Evolutionary conservation across 2,329 filamentous ascomycete genomes (phyloP).

Genomic region (Nothomitra cinnamomea): DNA sequence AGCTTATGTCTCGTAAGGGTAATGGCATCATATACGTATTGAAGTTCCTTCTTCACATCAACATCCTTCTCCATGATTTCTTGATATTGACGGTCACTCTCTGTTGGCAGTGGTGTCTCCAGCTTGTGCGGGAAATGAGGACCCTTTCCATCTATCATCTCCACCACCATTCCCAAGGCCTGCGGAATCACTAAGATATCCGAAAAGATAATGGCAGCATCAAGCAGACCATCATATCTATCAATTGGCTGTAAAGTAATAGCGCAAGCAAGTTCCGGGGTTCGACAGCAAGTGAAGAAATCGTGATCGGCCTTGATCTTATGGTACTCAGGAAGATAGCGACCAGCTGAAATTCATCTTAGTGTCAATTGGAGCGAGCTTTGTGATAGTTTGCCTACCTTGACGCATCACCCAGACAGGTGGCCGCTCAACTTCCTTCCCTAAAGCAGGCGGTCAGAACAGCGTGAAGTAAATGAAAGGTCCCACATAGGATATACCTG

Average conservation of each 20-base stretch:
- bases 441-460: neutral
- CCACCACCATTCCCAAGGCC: constrained; percentile 94
- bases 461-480: neutral
- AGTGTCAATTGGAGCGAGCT: constrained; percentile 5
- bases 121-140: constrained; percentile 85
- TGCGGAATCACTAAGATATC: constrained; percentile 97
- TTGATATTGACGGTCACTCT: constrained; percentile 68
- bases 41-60: constrained; percentile 69
- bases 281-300: constrained; percentile 96
- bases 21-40: constrained; percentile 93
- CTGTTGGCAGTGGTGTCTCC: constrained; percentile 39
- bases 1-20: constrained; percentile 81
- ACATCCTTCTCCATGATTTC: constrained; percentile 60
- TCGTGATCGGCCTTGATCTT: constrained; percentile 78
- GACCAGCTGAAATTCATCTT: constrained; percentile 46
- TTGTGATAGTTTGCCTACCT: constrained; percentile 36
- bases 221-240: constrained; percentile 75
- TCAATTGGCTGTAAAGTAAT: constrained; percentile 91
- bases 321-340: constrained; percentile 96
- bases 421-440: constrained; percentile 70
- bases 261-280: constrained; percentile 80
- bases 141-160: constrained; percentile 96
- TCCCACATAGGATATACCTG: constrained; percentile 38
- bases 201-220: constrained; percentile 96
- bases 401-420: constrained; percentile 99